Base-by-base conservation (phyloP, 805 yeast species). In the Candida succiphila region DNA sequence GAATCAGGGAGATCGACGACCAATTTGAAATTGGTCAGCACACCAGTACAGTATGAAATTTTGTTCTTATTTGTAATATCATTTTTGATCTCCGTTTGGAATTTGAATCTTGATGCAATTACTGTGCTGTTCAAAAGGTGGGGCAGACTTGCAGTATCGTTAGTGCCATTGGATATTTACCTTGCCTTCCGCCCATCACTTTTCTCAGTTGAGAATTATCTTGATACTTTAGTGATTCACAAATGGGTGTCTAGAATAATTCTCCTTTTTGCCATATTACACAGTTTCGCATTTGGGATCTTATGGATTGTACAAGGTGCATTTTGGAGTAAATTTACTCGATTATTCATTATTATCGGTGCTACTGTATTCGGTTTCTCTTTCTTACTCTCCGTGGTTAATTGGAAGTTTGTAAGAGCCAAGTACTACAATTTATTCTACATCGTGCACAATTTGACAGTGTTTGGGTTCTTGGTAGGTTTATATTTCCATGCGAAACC, bases 401-500 rank as follows among this genome's bases (percentile, higher is more conserved):
- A 81, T 9, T 40, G 77, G 38, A 60, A 56, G 29, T 65, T 62
- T 4, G 37, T 78, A 13, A 61, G 92, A 47, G 49, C 69, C 33
- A 48, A 52, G 17, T 49, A 56, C 34, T 83, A 82, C 50, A 54
- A 54, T 15, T 38, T 56, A 1, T 82, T 83, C 46, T 81, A 76
- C 48, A 31, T 72, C 2, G 40, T 65, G 15, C 94, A 82, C 50
- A 68, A 74, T 34, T 24, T 71, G 4, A 60, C 73, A 2, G 63
- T 73, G 7, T 58, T 72, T 54, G 21, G 56, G 1, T 61, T 69
- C 35, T 52, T 77, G 4, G 42, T 62, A 1, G 42, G 73, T 17
- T 62, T 72, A 5, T 61, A 65, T 1, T 58, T 69, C 33, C 94
- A 82, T 54, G 83, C 92, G 1, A 66, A 89, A 39, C 89, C 89